Percentiles rank a stretch among this genome's conserved stretches.
phyloP scores from a whole-genome alignment of 495 filamentous ascomycete genomes.

The Aspergillus panamensis region DNA sequence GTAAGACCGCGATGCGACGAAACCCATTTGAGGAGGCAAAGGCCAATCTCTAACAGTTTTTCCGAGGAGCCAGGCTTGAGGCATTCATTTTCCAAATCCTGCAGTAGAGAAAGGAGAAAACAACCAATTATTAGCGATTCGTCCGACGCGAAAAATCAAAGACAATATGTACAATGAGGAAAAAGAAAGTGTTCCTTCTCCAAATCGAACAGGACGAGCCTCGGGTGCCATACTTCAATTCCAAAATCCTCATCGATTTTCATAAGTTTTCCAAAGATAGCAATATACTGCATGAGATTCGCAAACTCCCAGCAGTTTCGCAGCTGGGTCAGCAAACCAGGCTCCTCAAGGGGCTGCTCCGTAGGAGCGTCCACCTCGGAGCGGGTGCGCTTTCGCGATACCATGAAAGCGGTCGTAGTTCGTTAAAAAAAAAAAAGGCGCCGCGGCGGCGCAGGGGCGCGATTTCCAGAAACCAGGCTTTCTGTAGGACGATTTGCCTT shows the following conservation, averaged over 20 bases:
- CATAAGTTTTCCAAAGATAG: constrained; percentile 80
- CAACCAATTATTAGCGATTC: constrained; percentile 13
- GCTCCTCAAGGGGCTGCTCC: constrained; percentile 47
- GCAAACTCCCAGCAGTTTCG: constrained; percentile 95
- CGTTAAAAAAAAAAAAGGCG: constrained; percentile 26
- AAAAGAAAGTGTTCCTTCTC: not conserved
- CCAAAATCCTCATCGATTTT: constrained; percentile 84
- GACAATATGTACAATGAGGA: not conserved
- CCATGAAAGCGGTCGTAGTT: constrained; percentile 43
- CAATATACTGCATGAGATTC: constrained; percentile 88
- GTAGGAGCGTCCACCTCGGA: constrained; percentile 58
- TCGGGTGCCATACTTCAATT: constrained; percentile 64
- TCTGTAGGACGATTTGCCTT: not conserved
- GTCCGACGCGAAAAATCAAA: not conserved
- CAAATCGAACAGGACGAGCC: not conserved
- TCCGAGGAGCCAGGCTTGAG: constrained; percentile 70
- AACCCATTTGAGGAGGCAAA: constrained; percentile 85
- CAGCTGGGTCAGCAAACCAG: constrained; percentile 60
- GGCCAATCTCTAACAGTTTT: constrained; percentile 74
- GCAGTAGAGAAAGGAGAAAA: constrained; percentile 10
- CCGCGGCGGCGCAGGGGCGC: constrained; percentile 23
- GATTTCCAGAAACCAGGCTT: constrained; percentile 9
- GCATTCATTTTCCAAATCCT: constrained; percentile 90
- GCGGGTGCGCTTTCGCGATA: constrained; percentile 66
- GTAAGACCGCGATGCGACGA: constrained; percentile 90